phyloP scores from a whole-genome alignment of 768 basidiomycete genomes.

The Phaeotremella skinneri region DNA sequence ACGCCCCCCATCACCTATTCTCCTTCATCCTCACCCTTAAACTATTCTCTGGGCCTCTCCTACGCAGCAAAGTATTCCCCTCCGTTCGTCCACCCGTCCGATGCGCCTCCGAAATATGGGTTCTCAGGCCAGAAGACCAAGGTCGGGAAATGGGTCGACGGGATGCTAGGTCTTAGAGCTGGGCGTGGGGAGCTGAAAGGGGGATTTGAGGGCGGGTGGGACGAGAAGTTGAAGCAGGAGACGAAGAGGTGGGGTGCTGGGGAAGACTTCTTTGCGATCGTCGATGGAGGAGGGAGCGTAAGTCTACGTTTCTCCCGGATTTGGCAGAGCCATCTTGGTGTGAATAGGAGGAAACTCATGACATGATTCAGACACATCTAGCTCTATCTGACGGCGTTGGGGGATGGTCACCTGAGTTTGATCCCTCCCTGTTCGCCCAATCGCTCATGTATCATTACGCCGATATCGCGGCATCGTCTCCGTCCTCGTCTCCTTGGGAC shows the following conservation, averaged over 20 bases:
- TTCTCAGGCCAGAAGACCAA: constrained; percentile 26
- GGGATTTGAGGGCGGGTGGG: constrained; percentile 35
- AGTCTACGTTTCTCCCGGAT: constrained; percentile 9
- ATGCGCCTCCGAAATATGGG: constrained; percentile 23
- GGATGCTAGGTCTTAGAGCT: constrained; percentile 37
- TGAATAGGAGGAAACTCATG: constrained; percentile 4
- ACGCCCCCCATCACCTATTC: constrained; percentile 18
- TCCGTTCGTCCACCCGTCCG: constrained; percentile 37
- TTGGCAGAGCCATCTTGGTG: background rate
- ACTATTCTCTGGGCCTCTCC: constrained; percentile 43
- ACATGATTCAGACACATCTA: constrained; percentile 52
- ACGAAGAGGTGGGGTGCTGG: constrained; percentile 46
- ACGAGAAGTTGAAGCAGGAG: constrained; percentile 19
- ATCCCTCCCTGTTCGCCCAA: constrained; percentile 87
- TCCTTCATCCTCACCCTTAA: constrained; percentile 13
- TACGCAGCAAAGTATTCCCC: constrained; percentile 50
- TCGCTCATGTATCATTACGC: constrained; percentile 74
- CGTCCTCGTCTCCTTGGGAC: constrained; percentile 23
- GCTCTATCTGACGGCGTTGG: constrained; percentile 92
- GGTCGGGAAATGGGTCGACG: constrained; percentile 44
- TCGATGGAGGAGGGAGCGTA: constrained; percentile 34
- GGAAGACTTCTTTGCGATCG: constrained; percentile 49
- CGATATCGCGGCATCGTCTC: constrained; percentile 13
- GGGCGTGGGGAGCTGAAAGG: constrained; percentile 39
- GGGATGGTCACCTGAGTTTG: constrained; percentile 80